Evolutionary conservation across 2,329 filamentous ascomycete genomes (phyloP).

Genomic region (Penicillium hordei): DNA sequence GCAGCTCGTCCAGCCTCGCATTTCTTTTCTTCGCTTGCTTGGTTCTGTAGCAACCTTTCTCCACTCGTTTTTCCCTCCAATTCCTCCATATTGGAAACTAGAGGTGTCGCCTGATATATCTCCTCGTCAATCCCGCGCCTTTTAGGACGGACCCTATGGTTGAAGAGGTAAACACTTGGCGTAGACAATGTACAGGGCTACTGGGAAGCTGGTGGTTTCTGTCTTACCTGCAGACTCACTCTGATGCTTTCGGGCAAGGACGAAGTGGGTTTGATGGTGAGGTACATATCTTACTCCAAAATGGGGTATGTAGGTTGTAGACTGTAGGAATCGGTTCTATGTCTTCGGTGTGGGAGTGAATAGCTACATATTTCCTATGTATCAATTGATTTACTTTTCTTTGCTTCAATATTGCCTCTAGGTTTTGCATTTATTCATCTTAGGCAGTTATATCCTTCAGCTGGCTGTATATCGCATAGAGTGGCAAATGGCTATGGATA

Average conservation of each 20-base stretch:
- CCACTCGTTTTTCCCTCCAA: background rate
- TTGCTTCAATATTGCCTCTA: background rate
- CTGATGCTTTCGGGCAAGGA: slow-evolving; percentile 13
- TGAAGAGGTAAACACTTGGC: slow-evolving; percentile 90
- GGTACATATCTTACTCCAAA: slow-evolving; percentile 2
- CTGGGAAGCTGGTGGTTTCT: slow-evolving; percentile 11
- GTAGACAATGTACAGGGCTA: slow-evolving; percentile 61
- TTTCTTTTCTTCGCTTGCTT: background rate
- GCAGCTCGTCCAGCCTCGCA: background rate
- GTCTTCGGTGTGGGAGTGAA: background rate
- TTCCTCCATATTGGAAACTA: slow-evolving; percentile 10
- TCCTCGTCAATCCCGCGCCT: slow-evolving; percentile 59
- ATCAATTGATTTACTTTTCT: background rate
- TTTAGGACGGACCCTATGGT: slow-evolving; percentile 48
- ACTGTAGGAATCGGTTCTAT: background rate
- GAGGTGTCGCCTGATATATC: slow-evolving; percentile 70
- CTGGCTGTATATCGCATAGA: background rate
- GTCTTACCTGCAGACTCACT: slow-evolving; percentile 15
- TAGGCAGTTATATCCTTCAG: no score
- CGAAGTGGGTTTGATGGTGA: slow-evolving; percentile 14
- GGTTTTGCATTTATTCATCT: no score
- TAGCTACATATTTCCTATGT: background rate
- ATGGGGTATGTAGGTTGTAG: background rate
- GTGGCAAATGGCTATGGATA: background rate
- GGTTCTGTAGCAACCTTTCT: background rate